A percentile compares a stretch with the other conserved stretches of the same genome.
Conservation (phyloP, 495 filamentous ascomycete genomes). For the Trichoderma gamsii region DNA sequence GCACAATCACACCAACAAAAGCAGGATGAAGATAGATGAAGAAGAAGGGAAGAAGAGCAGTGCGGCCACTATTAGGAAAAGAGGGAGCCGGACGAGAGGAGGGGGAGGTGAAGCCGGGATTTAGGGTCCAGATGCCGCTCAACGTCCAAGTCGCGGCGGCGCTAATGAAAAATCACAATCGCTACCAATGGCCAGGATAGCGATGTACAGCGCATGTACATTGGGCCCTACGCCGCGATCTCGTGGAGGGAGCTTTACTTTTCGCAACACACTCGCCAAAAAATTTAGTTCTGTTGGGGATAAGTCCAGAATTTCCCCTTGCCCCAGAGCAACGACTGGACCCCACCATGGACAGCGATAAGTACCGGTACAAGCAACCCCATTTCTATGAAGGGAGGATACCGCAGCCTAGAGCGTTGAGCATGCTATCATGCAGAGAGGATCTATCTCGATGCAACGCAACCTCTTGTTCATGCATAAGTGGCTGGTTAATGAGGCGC, state of each 20-base stretch:
- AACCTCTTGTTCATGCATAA: neutral
- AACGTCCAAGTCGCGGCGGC: conserved; percentile 11
- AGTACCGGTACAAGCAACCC: conserved; percentile 1
- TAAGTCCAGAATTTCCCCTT: conserved; percentile 13
- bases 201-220: neutral
- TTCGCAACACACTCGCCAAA: conserved; percentile 9
- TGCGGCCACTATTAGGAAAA: neutral
- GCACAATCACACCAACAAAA: conserved; percentile 9
- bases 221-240: neutral
- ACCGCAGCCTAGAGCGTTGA: neutral
- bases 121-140: conserved; percentile 11
- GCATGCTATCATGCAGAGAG: neutral
- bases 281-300: conserved; percentile 19
- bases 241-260: neutral
- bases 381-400: neutral
- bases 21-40: neutral
- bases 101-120: conserved; percentile 8
- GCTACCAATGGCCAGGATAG: neutral
- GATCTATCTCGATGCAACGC: neutral
- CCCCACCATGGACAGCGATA: neutral
- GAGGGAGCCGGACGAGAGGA: conserved; percentile 6
- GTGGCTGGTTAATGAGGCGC: neutral
- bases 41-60: conserved; percentile 3
- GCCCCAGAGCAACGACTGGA: conserved; percentile 1
- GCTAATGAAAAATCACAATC: conserved; percentile 11